Evolutionary conservation across 176 grass and related monocot genomes (phyloP).

Genomic region (Triticum monococcum): DNA sequence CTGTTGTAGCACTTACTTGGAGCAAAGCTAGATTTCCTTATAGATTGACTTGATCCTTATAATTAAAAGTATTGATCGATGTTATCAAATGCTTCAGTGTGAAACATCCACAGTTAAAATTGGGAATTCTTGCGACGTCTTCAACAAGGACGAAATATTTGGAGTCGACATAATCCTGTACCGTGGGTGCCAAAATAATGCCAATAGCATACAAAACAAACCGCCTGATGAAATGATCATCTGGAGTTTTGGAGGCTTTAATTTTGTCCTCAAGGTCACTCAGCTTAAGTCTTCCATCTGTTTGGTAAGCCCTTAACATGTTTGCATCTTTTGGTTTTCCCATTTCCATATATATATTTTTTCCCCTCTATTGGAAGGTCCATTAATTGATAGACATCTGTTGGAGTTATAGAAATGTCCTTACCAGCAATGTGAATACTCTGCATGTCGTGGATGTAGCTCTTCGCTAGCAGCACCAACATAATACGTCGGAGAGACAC

Average conservation of each 20-base stretch:
- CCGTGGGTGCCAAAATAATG: not conserved
- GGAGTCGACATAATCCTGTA: not conserved
- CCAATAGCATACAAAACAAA: conserved; percentile 6
- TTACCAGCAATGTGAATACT: not conserved
- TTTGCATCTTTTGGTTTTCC: not conserved
- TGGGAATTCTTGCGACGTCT: not conserved
- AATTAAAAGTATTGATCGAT: not conserved
- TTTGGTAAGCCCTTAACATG: not conserved
- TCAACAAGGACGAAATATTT: conserved; percentile 3
- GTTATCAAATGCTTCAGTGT: not conserved
- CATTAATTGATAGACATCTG: not conserved
- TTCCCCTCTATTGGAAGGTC: not conserved
- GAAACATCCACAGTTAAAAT: not conserved
- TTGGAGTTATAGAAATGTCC: not conserved
- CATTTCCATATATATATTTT: not conserved
- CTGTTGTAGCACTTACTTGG: no score
- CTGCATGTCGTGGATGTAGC: no score
- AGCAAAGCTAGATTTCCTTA: not conserved
- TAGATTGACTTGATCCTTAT: not conserved
- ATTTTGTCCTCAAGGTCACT: not conserved
- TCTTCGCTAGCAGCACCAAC: not conserved
- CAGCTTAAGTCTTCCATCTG: not conserved
- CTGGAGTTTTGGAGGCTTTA: not conserved
- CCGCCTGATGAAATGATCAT: not conserved
- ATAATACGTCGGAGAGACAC: not conserved